Evolutionary conservation across 2,329 filamentous ascomycete genomes (phyloP).

Genomic region (Trichoderma sp.): DNA sequence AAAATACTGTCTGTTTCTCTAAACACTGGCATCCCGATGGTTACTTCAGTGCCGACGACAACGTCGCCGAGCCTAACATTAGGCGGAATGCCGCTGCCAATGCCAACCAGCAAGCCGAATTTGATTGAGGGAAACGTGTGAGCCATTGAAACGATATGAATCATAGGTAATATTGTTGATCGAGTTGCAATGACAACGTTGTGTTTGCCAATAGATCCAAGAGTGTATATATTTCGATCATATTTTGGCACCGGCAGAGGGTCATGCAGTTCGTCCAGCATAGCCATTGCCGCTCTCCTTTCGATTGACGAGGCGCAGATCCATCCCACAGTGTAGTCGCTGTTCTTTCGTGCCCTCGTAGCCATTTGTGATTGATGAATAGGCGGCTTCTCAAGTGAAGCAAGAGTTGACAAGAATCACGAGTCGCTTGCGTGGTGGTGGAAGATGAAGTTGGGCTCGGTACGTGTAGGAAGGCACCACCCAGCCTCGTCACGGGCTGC

Average conservation of each 20-base stretch:
- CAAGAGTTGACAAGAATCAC: too few species aligned
- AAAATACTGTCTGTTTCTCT: too few species aligned
- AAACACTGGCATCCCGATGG: too few species aligned
- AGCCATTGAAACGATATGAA: constrained; percentile 6
- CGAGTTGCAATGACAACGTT: constrained; percentile 2
- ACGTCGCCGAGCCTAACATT: constrained; percentile 36
- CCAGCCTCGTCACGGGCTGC: too few species aligned
- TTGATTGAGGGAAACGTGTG: constrained; percentile 28
- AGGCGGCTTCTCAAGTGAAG: too few species aligned
- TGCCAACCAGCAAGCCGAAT: constrained; percentile 35
- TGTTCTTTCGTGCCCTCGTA: not conserved
- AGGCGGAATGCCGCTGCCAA: constrained; percentile 45
- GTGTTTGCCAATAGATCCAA: not conserved
- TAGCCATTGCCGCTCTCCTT: not conserved
- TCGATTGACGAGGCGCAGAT: not conserved
- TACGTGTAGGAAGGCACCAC: too few species aligned
- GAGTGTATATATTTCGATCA: not conserved
- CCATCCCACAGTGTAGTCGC: constrained; percentile 3
- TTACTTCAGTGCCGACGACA: constrained; percentile 34
- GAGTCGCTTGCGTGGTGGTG: too few species aligned
- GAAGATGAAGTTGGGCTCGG: too few species aligned
- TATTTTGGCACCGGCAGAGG: not conserved
- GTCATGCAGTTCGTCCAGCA: not conserved
- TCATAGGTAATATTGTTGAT: too few species aligned
- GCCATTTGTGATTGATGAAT: not conserved